Conservation (phyloP, 176 grass and related monocot species). For the Eragrostis curvula region DNA sequence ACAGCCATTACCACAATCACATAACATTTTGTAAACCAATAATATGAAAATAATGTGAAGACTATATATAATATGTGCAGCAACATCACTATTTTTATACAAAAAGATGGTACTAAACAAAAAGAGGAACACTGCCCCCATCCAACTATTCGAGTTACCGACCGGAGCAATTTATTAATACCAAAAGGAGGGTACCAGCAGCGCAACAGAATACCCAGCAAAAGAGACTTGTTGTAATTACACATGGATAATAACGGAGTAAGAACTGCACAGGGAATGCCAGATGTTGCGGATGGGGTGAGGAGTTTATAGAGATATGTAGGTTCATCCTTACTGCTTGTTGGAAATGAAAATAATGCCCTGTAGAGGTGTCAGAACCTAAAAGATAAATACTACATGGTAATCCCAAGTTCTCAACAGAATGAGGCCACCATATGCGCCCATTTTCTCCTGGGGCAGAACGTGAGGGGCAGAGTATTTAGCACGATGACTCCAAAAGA, state of each 20-base stretch:
- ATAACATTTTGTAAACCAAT: background rate
- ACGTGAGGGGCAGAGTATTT: background rate
- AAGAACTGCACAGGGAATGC: background rate
- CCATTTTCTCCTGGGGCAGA: background rate
- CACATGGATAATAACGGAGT: background rate
- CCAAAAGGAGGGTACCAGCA: background rate
- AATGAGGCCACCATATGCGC: background rate
- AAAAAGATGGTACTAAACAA: background rate
- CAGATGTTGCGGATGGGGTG: background rate
- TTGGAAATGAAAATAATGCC: background rate
- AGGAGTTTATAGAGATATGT: background rate
- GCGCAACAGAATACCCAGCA: background rate
- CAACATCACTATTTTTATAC: background rate
- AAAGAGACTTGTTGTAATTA: background rate
- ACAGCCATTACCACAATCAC: constrained; percentile 1
- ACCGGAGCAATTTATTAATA: background rate
- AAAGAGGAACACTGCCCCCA: background rate
- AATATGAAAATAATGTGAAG: background rate
- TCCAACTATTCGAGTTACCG: background rate
- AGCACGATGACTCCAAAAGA: background rate
- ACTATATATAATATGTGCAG: background rate
- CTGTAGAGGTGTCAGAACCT: background rate
- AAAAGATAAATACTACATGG: background rate
- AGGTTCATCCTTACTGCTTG: background rate
- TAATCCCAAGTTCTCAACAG: background rate